A percentile compares a stretch with the other conserved stretches of the same genome.
phyloP scores from a whole-genome alignment of 2,329 filamentous ascomycete genomes.

The Leptographium lundbergii region DNA sequence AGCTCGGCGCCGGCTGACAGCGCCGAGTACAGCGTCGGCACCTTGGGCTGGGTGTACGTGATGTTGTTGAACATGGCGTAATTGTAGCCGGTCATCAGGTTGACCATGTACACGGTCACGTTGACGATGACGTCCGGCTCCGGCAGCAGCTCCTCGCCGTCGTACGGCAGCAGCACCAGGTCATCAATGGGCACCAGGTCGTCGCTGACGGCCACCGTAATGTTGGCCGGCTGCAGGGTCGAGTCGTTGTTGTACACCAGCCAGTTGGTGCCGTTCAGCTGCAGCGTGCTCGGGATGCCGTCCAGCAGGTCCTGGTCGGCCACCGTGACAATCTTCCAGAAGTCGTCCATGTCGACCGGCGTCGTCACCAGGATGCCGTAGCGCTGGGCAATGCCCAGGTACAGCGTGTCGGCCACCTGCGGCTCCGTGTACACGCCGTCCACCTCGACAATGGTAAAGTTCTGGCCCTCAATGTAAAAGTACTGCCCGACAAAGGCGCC shows the following conservation, averaged over 20 bases:
- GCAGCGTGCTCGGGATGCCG: constrained; percentile 49
- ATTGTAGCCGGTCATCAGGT: constrained; percentile 34
- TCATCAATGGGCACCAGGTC: constrained; percentile 63
- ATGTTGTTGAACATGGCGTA: constrained; percentile 63
- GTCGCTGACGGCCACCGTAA: constrained; percentile 19
- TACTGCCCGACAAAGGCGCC: constrained; percentile 59
- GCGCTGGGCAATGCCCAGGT: constrained; percentile 56
- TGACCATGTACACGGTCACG: constrained; percentile 53
- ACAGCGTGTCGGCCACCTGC: constrained; percentile 48
- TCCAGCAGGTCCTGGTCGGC: constrained; percentile 50
- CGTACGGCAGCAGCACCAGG: constrained; percentile 54
- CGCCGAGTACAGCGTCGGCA: constrained; percentile 68
- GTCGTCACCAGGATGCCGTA: constrained; percentile 51
- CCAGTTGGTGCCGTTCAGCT: constrained; percentile 57
- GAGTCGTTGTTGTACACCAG: constrained; percentile 43
- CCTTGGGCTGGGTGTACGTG: constrained; percentile 61
- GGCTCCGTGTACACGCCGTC: constrained; percentile 58
- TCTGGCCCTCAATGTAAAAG: constrained; percentile 54
- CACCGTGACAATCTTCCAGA: constrained; percentile 48
- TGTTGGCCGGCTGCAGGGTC: constrained; percentile 27
- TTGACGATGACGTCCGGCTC: constrained; percentile 51
- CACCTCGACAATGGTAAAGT: constrained; percentile 58
- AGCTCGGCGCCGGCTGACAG: constrained; percentile 43
- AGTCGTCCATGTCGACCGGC: constrained; percentile 45
- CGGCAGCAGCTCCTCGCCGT: constrained; percentile 46